Evolutionary conservation across 257 asterid genomes (phyloP), one percentile per base, ranked within the genome.

Genomic region (Solanum stenotomum): DNA sequence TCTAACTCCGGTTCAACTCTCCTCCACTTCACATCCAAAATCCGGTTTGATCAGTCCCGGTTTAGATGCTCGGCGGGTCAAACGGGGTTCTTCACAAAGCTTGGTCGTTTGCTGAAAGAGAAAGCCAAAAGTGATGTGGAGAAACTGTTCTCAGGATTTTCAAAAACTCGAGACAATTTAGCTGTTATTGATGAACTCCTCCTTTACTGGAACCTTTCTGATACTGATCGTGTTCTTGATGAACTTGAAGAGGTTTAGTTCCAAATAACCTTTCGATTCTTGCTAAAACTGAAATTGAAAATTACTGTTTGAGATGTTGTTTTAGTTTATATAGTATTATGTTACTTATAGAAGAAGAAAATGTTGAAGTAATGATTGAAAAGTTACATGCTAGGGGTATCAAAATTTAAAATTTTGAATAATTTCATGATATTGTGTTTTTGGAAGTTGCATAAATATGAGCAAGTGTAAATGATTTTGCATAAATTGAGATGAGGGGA

Each of bases 41-140:
- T 85, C 37, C 52, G 78, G 34, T 56, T 76, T 13, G 83, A 75
- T 2, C 67, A 59, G 14, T 9, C 90, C 89, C 92, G 95, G 89
- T 93, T 96, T 91, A 93, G 87, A 90, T 96, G 98, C 89, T 93
- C 95, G 78, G 95, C 98, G 8, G 94, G 98, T 9, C 93, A 94
- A 75, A 68, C 98, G 52, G 98, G 98, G 22, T 96, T 97, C 93
- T 97, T 97, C 89, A 91, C 95, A 40, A 97, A 96, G 89, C 94
- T 97, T 22, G 99, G 99, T 70, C 94, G 99, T 35, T 89, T 97
- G 52, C 94, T 97, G 90, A 94, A 97, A 88, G 99, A 97, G 74
- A 97, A 96, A 89, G 99, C 99, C 82, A 97, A 96, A 75, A 97
- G 94, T 31, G 99, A 97, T 56, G 98, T 95, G 86, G 99, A 96